phyloP scores from a whole-genome alignment of 176 grass and related monocot genomes.

The Urochloa ruziziensis region DNA sequence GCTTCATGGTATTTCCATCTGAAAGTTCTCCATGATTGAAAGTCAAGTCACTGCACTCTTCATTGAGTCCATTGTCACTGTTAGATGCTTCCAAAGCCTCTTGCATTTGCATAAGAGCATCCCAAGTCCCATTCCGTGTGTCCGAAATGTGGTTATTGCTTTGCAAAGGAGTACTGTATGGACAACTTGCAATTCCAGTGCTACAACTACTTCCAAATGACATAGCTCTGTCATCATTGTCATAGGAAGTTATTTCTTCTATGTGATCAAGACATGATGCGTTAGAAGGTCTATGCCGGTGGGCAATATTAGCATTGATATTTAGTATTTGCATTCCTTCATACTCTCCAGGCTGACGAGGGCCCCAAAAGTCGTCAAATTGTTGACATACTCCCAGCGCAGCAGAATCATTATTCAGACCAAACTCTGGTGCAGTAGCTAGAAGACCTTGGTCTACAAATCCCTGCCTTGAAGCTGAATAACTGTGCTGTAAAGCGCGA shows the following conservation, averaged over 20 bases:
- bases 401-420: conserved; percentile 19
- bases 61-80: conserved; percentile 44
- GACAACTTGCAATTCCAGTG: conserved; percentile 29
- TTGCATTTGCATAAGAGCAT: conserved; percentile 59
- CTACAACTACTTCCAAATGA: conserved; percentile 49
- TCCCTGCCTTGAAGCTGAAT: conserved; percentile 29
- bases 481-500: conserved; percentile 32
- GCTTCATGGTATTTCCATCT: conserved; percentile 36
- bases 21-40: conserved; percentile 49
- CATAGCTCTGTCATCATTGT: conserved; percentile 48
- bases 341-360: conserved; percentile 18
- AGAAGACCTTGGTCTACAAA: conserved; percentile 31
- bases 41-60: conserved; percentile 60
- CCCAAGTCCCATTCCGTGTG: conserved; percentile 41
- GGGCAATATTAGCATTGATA: not conserved
- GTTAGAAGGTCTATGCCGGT: conserved; percentile 35
- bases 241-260: conserved; percentile 46
- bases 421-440: conserved; percentile 26
- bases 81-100: conserved; percentile 38
- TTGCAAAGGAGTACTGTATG: conserved; percentile 40
- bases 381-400: conserved; percentile 24
- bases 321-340: conserved; percentile 23
- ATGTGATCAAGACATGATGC: conserved; percentile 41
- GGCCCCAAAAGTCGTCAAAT: conserved; percentile 3
- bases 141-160: conserved; percentile 36